These are phyloP conservation scores for Cryptococcus depauperatus DNA, from an alignment of 1,284 basidiomycete genomes.

Conservation along the genomic window DNA sequence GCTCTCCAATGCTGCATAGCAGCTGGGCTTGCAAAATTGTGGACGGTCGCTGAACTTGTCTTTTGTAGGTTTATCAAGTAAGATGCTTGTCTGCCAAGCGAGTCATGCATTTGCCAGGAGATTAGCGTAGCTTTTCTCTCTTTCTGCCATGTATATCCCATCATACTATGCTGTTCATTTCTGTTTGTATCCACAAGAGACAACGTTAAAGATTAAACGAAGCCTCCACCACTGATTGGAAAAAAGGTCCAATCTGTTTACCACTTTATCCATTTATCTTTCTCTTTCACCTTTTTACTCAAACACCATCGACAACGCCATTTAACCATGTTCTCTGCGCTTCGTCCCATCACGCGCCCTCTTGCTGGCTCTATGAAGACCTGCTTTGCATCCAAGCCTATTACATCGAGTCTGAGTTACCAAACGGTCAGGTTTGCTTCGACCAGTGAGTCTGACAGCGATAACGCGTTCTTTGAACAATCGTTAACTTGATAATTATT, in stretches of 20 bases:
- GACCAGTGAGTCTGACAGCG: slow-evolving; percentile 19
- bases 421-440: slow-evolving; percentile 24
- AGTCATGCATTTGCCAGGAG: too few species aligned
- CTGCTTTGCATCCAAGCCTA: slow-evolving; percentile 13
- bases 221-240: background rate
- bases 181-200: too few species aligned
- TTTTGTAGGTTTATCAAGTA: slow-evolving; percentile 9
- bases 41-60: too few species aligned
- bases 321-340: slow-evolving; percentile 16
- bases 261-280: background rate
- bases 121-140: too few species aligned
- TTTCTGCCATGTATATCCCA: too few species aligned
- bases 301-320: background rate
- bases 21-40: background rate
- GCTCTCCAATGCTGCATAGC: slow-evolving; percentile 5
- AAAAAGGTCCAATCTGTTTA: background rate
- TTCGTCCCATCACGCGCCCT: slow-evolving; percentile 17
- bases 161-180: too few species aligned
- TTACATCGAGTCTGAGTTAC: slow-evolving; percentile 10
- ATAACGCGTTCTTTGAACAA: too few species aligned
- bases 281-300: background rate
- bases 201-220: too few species aligned
- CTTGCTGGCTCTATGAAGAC: slow-evolving; percentile 12
- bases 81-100: background rate
- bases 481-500: too few species aligned